phyloP scores from a whole-genome alignment of 352 stramenopile species.

The Pythium phragmiticola region DNA sequence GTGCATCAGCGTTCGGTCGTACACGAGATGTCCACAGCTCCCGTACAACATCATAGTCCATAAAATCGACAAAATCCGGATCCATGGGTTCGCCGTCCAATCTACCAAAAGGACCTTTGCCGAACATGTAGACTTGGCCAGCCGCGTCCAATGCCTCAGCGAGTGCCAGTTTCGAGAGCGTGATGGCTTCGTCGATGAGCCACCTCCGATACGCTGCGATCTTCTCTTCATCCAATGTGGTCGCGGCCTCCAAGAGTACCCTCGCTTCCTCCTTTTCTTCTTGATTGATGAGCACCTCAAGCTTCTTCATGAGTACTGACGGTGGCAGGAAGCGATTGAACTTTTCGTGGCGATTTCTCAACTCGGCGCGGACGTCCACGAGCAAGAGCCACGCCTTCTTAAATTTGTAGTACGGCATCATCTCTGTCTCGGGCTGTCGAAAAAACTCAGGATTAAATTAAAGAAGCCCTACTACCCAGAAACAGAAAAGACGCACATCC shows the following conservation, averaged over 20 bases:
- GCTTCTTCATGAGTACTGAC: slow-evolving; percentile 52
- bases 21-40: slow-evolving; percentile 64
- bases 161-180: slow-evolving; percentile 44
- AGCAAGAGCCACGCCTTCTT: slow-evolving; percentile 71
- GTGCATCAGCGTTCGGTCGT: slow-evolving; percentile 28
- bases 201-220: slow-evolving; percentile 43
- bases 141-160: slow-evolving; percentile 65
- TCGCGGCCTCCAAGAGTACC: slow-evolving; percentile 54
- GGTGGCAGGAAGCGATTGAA: slow-evolving; percentile 70
- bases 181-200: slow-evolving; percentile 47
- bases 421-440: slow-evolving; percentile 53
- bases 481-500: slow-evolving; percentile 41
- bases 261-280: slow-evolving; percentile 69
- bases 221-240: slow-evolving; percentile 47
- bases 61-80: slow-evolving; percentile 74
- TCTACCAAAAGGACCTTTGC: slow-evolving; percentile 57
- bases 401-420: slow-evolving; percentile 72
- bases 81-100: slow-evolving; percentile 56
- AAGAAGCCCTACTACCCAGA: not conserved
- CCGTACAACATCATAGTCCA: slow-evolving; percentile 57
- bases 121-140: slow-evolving; percentile 79
- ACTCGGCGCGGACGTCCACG: slow-evolving; percentile 64
- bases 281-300: slow-evolving; percentile 57
- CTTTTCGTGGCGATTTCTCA: slow-evolving; percentile 51
- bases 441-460: not conserved